Base-by-base conservation (phyloP, 1,139 yeast genomes). In the Kurtzmaniella natalensis region DNA sequence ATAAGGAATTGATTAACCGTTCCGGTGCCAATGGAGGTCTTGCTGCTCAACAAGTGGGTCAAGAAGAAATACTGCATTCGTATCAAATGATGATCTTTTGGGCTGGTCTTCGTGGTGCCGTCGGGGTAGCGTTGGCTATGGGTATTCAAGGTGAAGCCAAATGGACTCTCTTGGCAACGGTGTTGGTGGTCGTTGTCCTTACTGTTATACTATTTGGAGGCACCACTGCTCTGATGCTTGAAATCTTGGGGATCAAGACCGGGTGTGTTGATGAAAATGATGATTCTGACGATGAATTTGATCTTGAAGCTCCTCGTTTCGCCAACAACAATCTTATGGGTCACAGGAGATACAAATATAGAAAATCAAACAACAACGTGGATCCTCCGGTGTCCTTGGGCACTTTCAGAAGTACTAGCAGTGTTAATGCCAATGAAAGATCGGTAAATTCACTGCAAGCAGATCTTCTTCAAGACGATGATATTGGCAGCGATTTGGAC, bases 71-170 rank as follows among this genome's bases (percentile, higher is more conserved):
- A 40, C 92, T 95, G 16, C 94, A 87, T 48, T 87, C 85, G 39
- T 94, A 94, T 57, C 98, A 94, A 61, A 87, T 89, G 87, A 92
- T 94, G 98, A 86, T 94, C 31, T 94, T 94, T 59, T 94, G 99
- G 99, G 98, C 98, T 2, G 99, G 99, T 5, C 69, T 94, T 39
- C 72, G 99, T 52, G 99, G 99, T 39, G 99, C 99, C 1, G 99
- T 94, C 23, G 99, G 99, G 45, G 99, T 94, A 3, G 99, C 98
- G 0, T 72, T 94, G 50, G 98, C 98, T 0, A 89, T 94, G 78
- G 98, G 98, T 2, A 66, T 94, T 32, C 95, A 86, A 58, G 98
- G 98, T 40, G 96, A 89, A 52, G 81, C 87, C 36, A 94, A 92
- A 44, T 81, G 84, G 59, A 81, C 96, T 0, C 62, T 94, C 35